phyloP scores from a whole-genome alignment of 164 flowering plant genomes.

The Brasenia schreberi region DNA sequence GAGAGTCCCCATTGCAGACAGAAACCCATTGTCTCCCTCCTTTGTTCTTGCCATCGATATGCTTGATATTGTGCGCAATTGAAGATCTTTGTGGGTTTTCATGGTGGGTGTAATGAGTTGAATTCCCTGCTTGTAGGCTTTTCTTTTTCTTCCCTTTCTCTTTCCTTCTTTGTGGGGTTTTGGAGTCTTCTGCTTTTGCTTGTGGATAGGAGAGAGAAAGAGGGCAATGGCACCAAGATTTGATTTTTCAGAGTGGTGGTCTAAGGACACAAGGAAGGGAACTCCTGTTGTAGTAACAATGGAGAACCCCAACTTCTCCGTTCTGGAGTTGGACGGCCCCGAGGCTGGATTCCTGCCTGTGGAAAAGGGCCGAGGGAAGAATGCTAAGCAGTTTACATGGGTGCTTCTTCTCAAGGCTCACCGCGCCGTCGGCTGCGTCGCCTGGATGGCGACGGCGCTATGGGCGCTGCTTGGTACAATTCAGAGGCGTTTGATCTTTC shows the following conservation, averaged over 20 bases:
- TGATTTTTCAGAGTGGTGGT: constrained; percentile 44
- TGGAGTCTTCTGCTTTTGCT: neutral
- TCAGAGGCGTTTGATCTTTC: constrained; percentile 37
- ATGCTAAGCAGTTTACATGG: constrained; percentile 78
- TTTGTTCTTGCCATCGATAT: neutral
- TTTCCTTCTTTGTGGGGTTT: neutral
- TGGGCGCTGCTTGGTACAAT: constrained; percentile 60
- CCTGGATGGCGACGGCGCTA: constrained; percentile 47
- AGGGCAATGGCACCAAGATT: constrained; percentile 48
- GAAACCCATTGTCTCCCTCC: neutral
- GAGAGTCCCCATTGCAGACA: neutral
- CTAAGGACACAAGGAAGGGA: constrained; percentile 35
- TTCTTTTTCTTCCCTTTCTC: neutral
- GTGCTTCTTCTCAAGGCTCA: constrained; percentile 70
- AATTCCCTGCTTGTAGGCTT: neutral
- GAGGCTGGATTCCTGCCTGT: constrained; percentile 46
- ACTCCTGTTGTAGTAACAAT: constrained; percentile 67
- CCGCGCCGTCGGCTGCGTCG: constrained; percentile 54
- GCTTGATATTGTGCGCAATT: neutral
- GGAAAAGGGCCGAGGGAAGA: constrained; percentile 60
- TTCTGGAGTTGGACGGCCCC: constrained; percentile 57
- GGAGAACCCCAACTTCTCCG: constrained; percentile 76
- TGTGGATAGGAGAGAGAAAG: neutral
- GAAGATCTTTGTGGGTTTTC: neutral
- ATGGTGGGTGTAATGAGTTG: neutral